phyloP scores from a whole-genome alignment of 352 stramenopile genomes.

The Pythium insidiosum region DNA sequence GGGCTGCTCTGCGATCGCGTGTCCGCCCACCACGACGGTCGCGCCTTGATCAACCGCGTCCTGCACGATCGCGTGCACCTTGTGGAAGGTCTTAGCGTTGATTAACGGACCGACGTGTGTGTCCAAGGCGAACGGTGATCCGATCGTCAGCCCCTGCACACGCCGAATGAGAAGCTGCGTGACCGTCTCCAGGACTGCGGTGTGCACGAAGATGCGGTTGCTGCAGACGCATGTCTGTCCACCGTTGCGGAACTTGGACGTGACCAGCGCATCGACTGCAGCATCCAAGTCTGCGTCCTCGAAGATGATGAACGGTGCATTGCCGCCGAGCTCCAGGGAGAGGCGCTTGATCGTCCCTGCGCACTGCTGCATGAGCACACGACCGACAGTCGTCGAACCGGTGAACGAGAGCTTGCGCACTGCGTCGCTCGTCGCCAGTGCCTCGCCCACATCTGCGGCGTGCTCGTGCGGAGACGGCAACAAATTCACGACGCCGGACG shows the following conservation, averaged over 20 bases:
- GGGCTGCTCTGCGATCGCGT: slow-evolving; percentile 30
- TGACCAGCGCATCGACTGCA: slow-evolving; percentile 74
- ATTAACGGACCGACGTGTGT: slow-evolving; percentile 95
- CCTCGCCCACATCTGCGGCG: slow-evolving; percentile 65
- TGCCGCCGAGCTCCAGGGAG: slow-evolving; percentile 89
- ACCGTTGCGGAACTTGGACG: slow-evolving; percentile 87
- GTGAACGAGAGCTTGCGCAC: slow-evolving; percentile 91
- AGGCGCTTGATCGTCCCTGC: slow-evolving; percentile 76
- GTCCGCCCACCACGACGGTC: slow-evolving; percentile 76
- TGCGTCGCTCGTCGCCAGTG: slow-evolving; percentile 55
- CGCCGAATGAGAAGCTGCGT: slow-evolving; percentile 57
- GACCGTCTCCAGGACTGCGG: slow-evolving; percentile 91
- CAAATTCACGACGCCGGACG: slow-evolving; percentile 86
- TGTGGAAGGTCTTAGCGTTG: slow-evolving; percentile 84
- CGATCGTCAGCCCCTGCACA: slow-evolving; percentile 84
- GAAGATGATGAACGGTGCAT: slow-evolving; percentile 91
- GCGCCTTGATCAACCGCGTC: slow-evolving; percentile 90
- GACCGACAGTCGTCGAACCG: slow-evolving; percentile 77
- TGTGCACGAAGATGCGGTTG: slow-evolving; percentile 94
- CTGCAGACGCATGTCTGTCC: slow-evolving; percentile 85
- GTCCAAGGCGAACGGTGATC: slow-evolving; percentile 64
- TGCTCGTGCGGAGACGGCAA: slow-evolving; percentile 64
- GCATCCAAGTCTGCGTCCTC: slow-evolving; percentile 81
- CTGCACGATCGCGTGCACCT: slow-evolving; percentile 75
- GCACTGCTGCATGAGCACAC: slow-evolving; percentile 73